Conservation (phyloP, 2,329 filamentous ascomycete species). For the Xylariaceae sp. region DNA sequence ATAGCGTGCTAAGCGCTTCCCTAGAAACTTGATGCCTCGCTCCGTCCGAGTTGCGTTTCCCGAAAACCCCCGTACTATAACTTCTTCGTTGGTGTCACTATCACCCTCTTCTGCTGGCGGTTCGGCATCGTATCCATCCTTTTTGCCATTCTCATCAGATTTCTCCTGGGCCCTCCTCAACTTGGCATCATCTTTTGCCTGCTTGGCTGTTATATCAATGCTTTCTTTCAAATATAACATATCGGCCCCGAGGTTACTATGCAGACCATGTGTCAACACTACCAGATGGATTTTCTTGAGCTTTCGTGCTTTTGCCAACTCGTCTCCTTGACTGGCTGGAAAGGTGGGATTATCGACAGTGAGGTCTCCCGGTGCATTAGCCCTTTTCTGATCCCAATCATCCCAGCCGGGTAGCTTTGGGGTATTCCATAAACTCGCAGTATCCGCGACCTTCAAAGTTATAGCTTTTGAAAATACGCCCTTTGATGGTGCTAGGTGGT, state of each 20-base stretch:
- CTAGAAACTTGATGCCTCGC: constrained; percentile 94
- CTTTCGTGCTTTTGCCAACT: constrained; percentile 49
- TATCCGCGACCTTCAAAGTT: constrained; percentile 82
- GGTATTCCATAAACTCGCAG: constrained; percentile 89
- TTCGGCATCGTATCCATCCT: constrained; percentile 16
- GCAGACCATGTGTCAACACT: constrained; percentile 89
- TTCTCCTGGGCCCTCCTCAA: constrained; percentile 61
- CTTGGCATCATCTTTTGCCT: constrained; percentile 73
- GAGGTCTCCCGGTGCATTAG: constrained; percentile 35
- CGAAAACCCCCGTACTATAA: constrained; percentile 87
- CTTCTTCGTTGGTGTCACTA: constrained; percentile 72
- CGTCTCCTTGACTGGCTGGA: constrained; percentile 29
- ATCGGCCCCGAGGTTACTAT: constrained; percentile 93
- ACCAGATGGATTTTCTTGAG: constrained; percentile 88
- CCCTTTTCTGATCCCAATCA: constrained; percentile 44
- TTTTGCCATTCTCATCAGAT: constrained; percentile 39
- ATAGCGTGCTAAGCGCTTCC: constrained; percentile 91
- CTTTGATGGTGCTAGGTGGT: constrained; percentile 67
- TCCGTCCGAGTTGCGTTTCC: constrained; percentile 93
- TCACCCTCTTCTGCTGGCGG: constrained; percentile 19
- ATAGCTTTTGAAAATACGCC: constrained; percentile 88
- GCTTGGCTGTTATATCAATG: constrained; percentile 81
- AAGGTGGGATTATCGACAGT: constrained; percentile 30
- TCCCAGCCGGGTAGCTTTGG: constrained; percentile 76
- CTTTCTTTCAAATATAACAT: constrained; percentile 98